Conservation (phyloP, 352 stramenopile species). For the Thalassiosira ordinaria region DNA sequence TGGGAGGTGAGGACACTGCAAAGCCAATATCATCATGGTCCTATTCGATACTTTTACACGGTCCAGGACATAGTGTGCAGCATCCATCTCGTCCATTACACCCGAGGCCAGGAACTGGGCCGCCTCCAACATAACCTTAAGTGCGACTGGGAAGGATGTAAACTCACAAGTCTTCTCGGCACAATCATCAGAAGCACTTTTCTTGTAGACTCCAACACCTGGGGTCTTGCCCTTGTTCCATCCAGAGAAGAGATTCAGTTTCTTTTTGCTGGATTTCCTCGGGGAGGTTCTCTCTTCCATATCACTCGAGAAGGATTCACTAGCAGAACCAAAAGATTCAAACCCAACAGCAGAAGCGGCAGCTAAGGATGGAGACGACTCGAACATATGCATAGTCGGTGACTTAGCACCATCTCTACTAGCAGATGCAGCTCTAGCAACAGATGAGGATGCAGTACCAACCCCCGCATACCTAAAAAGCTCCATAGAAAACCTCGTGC, state of each 20-base stretch:
- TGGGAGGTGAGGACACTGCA: constrained; percentile 44
- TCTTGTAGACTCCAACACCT: constrained; percentile 1
- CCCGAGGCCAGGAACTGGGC: constrained; percentile 44
- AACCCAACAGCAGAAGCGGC: constrained; percentile 3
- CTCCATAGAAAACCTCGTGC: constrained; percentile 34
- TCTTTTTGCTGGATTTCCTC: constrained; percentile 41
- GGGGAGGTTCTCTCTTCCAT: not conserved
- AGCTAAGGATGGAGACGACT: constrained; percentile 5
- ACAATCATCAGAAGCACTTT: not conserved
- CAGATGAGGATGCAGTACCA: constrained; percentile 1
- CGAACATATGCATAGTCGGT: not conserved
- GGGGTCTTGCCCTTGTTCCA: constrained; percentile 23
- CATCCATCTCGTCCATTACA: constrained; percentile 60
- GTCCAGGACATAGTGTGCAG: constrained; percentile 55
- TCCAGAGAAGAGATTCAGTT: constrained; percentile 41
- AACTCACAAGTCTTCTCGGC: constrained; percentile 8
- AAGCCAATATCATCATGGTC: constrained; percentile 55
- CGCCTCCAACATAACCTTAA: constrained; percentile 49
- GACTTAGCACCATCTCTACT: not conserved
- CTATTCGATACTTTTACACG: constrained; percentile 44
- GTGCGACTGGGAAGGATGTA: constrained; percentile 36
- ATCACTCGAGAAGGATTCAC: constrained; percentile 3
- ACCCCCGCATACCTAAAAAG: not conserved
- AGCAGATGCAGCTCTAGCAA: not conserved
- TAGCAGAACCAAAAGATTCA: constrained; percentile 8